phyloP scores from a whole-genome alignment of 1,139 yeast species.

The Hemisphaericaspora subhashii region DNA sequence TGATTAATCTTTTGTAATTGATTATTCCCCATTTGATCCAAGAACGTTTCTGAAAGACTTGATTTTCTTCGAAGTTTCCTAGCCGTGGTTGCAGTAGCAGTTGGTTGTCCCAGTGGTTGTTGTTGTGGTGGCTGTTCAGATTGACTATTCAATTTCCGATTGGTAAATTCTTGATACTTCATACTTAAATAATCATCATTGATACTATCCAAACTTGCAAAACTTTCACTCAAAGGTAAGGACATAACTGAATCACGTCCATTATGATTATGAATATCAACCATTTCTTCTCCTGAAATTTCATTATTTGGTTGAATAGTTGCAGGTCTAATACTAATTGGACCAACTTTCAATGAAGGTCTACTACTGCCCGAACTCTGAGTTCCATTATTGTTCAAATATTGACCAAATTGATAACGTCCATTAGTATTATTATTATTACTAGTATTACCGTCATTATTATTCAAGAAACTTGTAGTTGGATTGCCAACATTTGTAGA shows the following conservation, averaged over 20 bases:
- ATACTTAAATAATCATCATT: slow-evolving; percentile 54
- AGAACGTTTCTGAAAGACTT: slow-evolving; percentile 15
- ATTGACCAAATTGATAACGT: slow-evolving; percentile 1
- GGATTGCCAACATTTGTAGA: neutral
- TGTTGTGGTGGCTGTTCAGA: slow-evolving; percentile 6
- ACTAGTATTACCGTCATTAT: neutral
- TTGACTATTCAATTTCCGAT: slow-evolving; percentile 10
- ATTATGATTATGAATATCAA: slow-evolving; percentile 6
- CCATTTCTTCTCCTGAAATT: slow-evolving; percentile 5
- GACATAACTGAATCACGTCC: slow-evolving; percentile 39
- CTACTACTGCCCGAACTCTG: slow-evolving; percentile 3
- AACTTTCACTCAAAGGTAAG: slow-evolving; percentile 68
- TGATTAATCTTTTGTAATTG: slow-evolving; percentile 24
- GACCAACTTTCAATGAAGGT: slow-evolving; percentile 31
- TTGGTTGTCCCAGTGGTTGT: slow-evolving; percentile 1
- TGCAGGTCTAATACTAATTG: slow-evolving; percentile 23
- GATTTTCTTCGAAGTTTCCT: slow-evolving; percentile 13
- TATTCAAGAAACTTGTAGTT: neutral
- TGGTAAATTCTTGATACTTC: slow-evolving; percentile 37
- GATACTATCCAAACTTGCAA: slow-evolving; percentile 74
- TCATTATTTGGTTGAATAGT: slow-evolving; percentile 3
- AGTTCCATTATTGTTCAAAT: neutral
- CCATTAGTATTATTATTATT: neutral
- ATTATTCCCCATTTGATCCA: slow-evolving; percentile 7
- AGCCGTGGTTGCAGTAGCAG: no score